phyloP scores from a whole-genome alignment of 2,329 filamentous ascomycete species.

The Aspergillus tanneri region DNA sequence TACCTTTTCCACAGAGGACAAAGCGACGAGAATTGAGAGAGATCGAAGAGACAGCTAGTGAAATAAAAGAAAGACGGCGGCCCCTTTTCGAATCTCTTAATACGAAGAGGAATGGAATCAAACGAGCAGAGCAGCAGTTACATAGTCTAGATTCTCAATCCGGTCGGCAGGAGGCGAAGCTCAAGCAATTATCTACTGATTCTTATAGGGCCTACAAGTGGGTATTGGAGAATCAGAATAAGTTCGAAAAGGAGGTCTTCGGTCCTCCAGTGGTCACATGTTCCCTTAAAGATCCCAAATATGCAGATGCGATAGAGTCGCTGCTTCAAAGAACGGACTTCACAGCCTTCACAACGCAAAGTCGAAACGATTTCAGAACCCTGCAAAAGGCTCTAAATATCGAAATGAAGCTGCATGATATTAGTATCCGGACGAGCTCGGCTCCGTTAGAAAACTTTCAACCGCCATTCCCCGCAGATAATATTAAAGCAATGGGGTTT shows the following conservation, averaged over 20 bases:
- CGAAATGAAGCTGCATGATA: constrained; percentile 63
- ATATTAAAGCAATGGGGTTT: constrained; percentile 63
- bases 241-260: constrained; percentile 74
- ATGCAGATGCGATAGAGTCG: constrained; percentile 61
- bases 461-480: constrained; percentile 54
- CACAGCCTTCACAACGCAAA: constrained; percentile 71
- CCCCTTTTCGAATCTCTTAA: constrained; percentile 35
- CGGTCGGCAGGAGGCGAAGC: constrained; percentile 68
- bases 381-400: constrained; percentile 66
- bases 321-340: constrained; percentile 56
- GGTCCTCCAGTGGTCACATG: constrained; percentile 80
- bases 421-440: constrained; percentile 67
- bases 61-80: constrained; percentile 41
- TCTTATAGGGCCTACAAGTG: constrained; percentile 74
- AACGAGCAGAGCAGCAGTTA: constrained; percentile 51
- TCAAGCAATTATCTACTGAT: constrained; percentile 62
- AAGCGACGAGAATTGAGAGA: constrained; percentile 47
- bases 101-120: constrained; percentile 39
- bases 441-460: constrained; percentile 56
- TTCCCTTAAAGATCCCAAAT: constrained; percentile 70
- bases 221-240: constrained; percentile 68
- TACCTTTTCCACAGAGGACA: constrained; percentile 50
- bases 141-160: constrained; percentile 67
- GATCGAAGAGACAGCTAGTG: constrained; percentile 40
- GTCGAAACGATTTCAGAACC: constrained; percentile 68